Base-by-base conservation (phyloP, 108 stramenopile genomes). In the Bacterosira constricta region DNA sequence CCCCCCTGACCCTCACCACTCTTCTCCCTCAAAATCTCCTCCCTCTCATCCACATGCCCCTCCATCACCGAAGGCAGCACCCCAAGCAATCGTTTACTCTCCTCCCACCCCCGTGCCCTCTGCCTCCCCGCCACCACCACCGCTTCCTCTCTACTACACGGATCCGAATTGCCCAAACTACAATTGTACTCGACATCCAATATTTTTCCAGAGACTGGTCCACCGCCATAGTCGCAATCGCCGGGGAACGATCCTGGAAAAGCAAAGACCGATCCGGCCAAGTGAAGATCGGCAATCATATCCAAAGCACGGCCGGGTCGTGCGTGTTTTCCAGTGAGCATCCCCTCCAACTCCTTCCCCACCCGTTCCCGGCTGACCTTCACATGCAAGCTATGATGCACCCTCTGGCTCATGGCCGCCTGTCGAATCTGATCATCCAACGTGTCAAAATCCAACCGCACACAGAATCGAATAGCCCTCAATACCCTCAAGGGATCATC, bases 401-500 rank as follows among this genome's bases (percentile, higher is more conserved):
- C 85, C 10, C 65, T 59, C 18, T 71, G 55, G 20, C 65, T 60
- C 79, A 66, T 73, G 15, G 85, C 85, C 0, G 94, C 96, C 73
- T 71, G 29, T 30, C 66, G 32, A 12, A 96, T 51, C n/a, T 89
- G 83, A 0, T 73, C 65, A 41, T 84, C 69, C 36, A 97, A 49
- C 6, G 66, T 27, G n/a, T n/a, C n/a, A 66, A 94, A 93, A 60
- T 86, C 63, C 66, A 86, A 92, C 3, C 97, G 83, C 10, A 92
- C 88, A 12, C 90, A 87, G 84, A 98, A 98, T 44, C 97, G 85
- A 45, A 98, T 83, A 4, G 91, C 94, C 23, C 97, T 84, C 41
- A 98, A 69, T n/a, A 94, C 92, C 13, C 97, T 81, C 8, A 98
- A 63, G 0, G 97, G 97, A 81, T 98, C 97, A 62, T 98, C 97